phyloP scores from a whole-genome alignment of 1,284 basidiomycete species.

The Hypsizygus ulmarius region DNA sequence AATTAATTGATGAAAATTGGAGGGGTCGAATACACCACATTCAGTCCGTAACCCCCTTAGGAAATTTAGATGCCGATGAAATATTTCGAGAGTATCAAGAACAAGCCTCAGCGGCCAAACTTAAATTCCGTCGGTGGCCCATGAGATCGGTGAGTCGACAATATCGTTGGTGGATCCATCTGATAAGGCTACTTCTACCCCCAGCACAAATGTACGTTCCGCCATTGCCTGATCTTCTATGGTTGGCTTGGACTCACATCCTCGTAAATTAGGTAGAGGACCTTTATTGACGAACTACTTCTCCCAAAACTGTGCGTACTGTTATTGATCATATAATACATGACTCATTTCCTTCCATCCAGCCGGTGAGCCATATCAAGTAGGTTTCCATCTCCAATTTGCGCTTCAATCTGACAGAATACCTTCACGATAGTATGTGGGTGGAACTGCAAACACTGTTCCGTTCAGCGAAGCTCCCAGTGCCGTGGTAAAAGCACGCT shows the following conservation, averaged over 20 bases:
- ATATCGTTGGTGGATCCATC: background rate
- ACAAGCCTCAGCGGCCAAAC: slow-evolving; percentile 51
- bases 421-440: slow-evolving; percentile 56
- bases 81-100: slow-evolving; percentile 64
- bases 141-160: slow-evolving; percentile 47
- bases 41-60: slow-evolving; percentile 33
- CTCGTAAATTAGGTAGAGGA: slow-evolving; percentile 52
- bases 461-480: slow-evolving; percentile 55
- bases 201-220: slow-evolving; percentile 60
- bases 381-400: slow-evolving; percentile 24
- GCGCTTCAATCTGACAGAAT: background rate
- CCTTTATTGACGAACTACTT: slow-evolving; percentile 74
- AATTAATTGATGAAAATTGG: background rate
- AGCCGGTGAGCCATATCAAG: slow-evolving; percentile 76
- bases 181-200: slow-evolving; percentile 2
- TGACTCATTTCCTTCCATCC: slow-evolving; percentile 1
- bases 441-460: slow-evolving; percentile 66
- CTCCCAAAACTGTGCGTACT: slow-evolving; percentile 70
- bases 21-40: slow-evolving; percentile 69
- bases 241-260: background rate
- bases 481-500: slow-evolving; percentile 55
- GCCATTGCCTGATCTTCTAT: background rate
- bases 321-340: background rate
- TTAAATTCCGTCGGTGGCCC: slow-evolving; percentile 68
- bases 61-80: slow-evolving; percentile 46